These are phyloP conservation scores for Pseudotsuga menziesii DNA, from an alignment of 75 land plant genomes.

Conservation along the genomic window DNA sequence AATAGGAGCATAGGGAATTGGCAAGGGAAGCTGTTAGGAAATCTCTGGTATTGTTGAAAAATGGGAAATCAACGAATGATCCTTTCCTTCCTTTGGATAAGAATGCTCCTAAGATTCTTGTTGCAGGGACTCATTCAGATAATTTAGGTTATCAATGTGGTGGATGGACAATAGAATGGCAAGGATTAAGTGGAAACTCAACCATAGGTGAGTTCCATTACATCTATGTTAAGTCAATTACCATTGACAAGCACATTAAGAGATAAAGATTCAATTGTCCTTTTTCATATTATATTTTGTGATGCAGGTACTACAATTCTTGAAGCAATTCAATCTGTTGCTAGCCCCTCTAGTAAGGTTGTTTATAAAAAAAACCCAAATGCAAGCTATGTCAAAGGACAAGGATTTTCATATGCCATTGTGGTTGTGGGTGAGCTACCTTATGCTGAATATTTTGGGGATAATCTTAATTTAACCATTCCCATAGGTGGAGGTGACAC, in stretches of 20 bases:
- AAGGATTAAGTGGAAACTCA: constrained; percentile 54
- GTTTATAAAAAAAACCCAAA: constrained; percentile 40
- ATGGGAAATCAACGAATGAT: constrained; percentile 26
- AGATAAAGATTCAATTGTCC: background rate
- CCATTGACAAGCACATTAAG: background rate
- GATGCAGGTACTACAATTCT: constrained; percentile 50
- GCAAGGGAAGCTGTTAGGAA: constrained; percentile 91
- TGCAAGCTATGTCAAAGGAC: constrained; percentile 18
- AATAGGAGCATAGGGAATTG: constrained; percentile 63
- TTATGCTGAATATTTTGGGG: constrained; percentile 45
- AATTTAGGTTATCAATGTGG: constrained; percentile 84
- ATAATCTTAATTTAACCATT: constrained; percentile 48
- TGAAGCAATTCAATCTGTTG: constrained; percentile 32
- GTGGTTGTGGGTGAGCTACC: constrained; percentile 52
- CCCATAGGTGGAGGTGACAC: constrained; percentile 26
- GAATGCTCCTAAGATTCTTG: constrained; percentile 59
- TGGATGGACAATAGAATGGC: constrained; percentile 88
- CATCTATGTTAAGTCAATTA: background rate
- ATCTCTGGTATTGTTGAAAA: constrained; percentile 79
- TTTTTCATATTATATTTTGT: background rate
- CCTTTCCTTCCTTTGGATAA: constrained; percentile 58
- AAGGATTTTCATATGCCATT: constrained; percentile 39
- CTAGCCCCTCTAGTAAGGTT: constrained; percentile 31
- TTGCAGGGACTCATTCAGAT: constrained; percentile 85
- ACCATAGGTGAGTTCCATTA: constrained; percentile 41